Conservation (phyloP, 2,329 filamentous ascomycete genomes). For the Aspergillus carbonarius region DNA sequence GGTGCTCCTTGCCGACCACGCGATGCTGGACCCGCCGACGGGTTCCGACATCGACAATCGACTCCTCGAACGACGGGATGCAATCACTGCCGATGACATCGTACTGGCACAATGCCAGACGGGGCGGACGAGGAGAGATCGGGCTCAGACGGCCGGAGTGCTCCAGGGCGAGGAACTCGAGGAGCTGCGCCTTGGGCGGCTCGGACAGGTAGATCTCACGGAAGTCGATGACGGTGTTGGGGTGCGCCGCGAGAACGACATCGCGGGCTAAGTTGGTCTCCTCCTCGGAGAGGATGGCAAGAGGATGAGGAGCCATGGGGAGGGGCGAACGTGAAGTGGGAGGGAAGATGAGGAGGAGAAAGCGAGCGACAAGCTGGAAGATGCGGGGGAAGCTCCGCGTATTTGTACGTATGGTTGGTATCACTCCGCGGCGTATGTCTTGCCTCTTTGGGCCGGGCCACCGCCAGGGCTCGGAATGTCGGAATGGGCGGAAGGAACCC, state of each 20-base stretch:
- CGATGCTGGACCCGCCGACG: slow-evolving; percentile 45
- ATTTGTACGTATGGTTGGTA: neutral
- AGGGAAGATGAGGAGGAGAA: neutral
- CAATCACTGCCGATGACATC: slow-evolving; percentile 55
- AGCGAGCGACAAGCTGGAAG: neutral
- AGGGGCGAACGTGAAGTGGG: neutral
- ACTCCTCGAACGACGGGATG: slow-evolving; percentile 56
- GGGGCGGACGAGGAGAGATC: slow-evolving; percentile 46
- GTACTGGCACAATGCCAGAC: slow-evolving; percentile 56
- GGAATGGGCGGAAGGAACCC: neutral
- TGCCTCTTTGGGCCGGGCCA: neutral
- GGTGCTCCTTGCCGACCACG: slow-evolving; percentile 49
- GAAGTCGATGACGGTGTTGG: slow-evolving; percentile 41
- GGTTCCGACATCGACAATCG: slow-evolving; percentile 50
- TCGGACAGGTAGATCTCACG: slow-evolving; percentile 54
- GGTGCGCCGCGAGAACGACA: slow-evolving; percentile 30
- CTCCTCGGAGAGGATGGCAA: slow-evolving; percentile 34
- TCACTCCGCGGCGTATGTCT: neutral
- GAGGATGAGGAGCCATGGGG: slow-evolving; percentile 32
- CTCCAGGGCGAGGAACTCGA: slow-evolving; percentile 50
- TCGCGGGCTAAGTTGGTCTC: slow-evolving; percentile 38
- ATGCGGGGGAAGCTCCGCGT: slow-evolving; percentile 1
- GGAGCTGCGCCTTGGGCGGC: slow-evolving; percentile 50
- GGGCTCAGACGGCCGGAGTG: slow-evolving; percentile 44
- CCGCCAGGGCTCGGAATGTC: neutral